Base-by-base conservation (phyloP, 2,329 filamentous ascomycete genomes). In the Plectosphaerella plurivora region DNA sequence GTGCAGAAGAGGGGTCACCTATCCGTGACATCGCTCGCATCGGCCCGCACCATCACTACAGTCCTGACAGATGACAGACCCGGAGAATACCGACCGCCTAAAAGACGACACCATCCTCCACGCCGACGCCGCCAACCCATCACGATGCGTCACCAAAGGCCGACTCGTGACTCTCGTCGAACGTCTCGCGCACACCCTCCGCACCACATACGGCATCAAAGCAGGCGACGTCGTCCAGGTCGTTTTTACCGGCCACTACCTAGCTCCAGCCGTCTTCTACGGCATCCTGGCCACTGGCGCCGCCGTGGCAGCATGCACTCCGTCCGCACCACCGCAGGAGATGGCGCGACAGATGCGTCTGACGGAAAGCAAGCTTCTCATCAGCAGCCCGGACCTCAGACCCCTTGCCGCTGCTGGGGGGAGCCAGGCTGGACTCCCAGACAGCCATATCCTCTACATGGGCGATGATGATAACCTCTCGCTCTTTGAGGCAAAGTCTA, bases 231-330 rank as follows among this genome's bases (percentile, higher is more conserved):
- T 84, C 5, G 77, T 84, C 14, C 76, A 82, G 4, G 72, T 76
- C 16, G 75, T 84, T 25, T 81, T 78, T 1, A 75, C 76, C 0
- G 82, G 82, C 2, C 78, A 84, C 57, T 75, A 75, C 45, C 68
- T 82, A 5, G 68, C 84, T 0, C 74, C 80, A 0, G 69, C 75
- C 12, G 57, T 82, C 1, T 80, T 82, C 60, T 84, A 74, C 56
- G 78, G 75, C 14, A 74, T 83, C 50, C 70, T 86, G 45, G 82
- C 78, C 4, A 80, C 81, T 2, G 81, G 77, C 1, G 83, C 81
- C 16, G 73, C 86, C 24, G 85, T 81, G 58, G 80, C 78, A 7
- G 76, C 79, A 5, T 79, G 79, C 0, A 78, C 73, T 46, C 70
- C 78, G 0, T 70, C 73, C 0, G 75, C 72, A 5, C 82, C 80